Conservation (phyloP, 2,329 filamentous ascomycete species). For the Talaromyces sp. region DNA sequence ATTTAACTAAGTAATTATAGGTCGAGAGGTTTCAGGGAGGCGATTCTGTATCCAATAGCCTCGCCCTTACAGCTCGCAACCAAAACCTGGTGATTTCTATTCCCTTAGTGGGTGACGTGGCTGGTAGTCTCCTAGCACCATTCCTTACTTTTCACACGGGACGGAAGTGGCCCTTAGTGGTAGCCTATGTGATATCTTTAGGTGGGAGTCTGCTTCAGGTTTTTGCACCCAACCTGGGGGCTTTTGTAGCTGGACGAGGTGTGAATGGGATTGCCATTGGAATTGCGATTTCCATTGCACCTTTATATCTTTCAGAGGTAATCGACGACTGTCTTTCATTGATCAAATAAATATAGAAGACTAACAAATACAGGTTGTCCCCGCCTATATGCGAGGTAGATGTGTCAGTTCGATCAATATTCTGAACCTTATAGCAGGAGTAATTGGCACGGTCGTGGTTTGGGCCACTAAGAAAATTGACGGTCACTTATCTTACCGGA, state of each 20-base stretch:
- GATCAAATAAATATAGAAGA: background rate
- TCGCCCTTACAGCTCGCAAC: constrained; percentile 35
- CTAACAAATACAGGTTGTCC: constrained; percentile 29
- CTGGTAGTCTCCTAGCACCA: constrained; percentile 36
- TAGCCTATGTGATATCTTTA: constrained; percentile 36
- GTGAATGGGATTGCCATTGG: constrained; percentile 37
- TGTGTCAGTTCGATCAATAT: constrained; percentile 37
- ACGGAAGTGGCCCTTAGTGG: constrained; percentile 39
- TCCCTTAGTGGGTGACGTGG: constrained; percentile 38
- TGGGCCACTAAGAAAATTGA: constrained; percentile 31
- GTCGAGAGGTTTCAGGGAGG: constrained; percentile 35
- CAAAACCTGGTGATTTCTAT: constrained; percentile 40
- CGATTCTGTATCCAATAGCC: constrained; percentile 25
- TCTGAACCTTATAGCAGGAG: constrained; percentile 34
- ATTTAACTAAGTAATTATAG: constrained; percentile 9
- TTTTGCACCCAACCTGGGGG: constrained; percentile 38
- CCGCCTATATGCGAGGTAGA: constrained; percentile 34
- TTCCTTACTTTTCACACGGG: constrained; percentile 38
- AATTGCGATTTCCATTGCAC: constrained; percentile 38
- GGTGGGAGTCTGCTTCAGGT: constrained; percentile 39
- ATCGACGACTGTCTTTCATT: constrained; percentile 7
- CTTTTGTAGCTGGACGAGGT: constrained; percentile 38
- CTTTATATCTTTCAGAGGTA: constrained; percentile 41
- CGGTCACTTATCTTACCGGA: constrained; percentile 35
- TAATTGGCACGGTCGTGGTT: constrained; percentile 39